phyloP scores from a whole-genome alignment of 2,329 filamentous ascomycete genomes.

The Decorospora gaudefroyi region DNA sequence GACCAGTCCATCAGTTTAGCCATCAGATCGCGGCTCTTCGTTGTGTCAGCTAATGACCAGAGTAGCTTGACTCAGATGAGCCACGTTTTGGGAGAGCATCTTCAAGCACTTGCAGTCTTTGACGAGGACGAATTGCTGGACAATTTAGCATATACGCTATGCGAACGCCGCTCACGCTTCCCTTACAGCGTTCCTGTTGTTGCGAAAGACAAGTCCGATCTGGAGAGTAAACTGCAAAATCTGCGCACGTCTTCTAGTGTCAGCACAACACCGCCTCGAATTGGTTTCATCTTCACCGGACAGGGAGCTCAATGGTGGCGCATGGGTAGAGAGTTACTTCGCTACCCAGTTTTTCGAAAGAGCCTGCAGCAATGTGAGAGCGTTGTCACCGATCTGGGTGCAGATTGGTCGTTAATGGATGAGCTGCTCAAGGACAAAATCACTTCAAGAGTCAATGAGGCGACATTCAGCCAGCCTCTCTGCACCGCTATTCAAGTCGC shows the following conservation, averaged over 20 bases:
- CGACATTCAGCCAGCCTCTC: slow-evolving; percentile 24
- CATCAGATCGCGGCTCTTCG: slow-evolving; percentile 9
- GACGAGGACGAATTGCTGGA: slow-evolving; percentile 11
- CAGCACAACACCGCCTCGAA: neutral
- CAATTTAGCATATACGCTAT: slow-evolving; percentile 29
- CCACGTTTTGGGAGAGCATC: slow-evolving; percentile 25
- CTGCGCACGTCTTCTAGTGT: neutral
- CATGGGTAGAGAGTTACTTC: slow-evolving; percentile 49
- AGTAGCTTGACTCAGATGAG: slow-evolving; percentile 6
- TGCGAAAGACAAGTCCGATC: slow-evolving; percentile 5
- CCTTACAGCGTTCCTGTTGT: slow-evolving; percentile 3
- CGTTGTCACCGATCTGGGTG: slow-evolving; percentile 10
- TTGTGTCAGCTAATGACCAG: slow-evolving; percentile 23
- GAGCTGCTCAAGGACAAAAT: slow-evolving; percentile 12
- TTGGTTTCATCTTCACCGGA: slow-evolving; percentile 48
- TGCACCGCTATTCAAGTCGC: slow-evolving; percentile 32
- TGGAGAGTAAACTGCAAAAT: slow-evolving; percentile 2
- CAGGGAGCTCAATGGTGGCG: slow-evolving; percentile 51
- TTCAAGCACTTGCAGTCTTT: slow-evolving; percentile 8
- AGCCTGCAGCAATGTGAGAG: slow-evolving; percentile 9
- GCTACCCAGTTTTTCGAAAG: slow-evolving; percentile 15
- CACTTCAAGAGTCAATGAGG: slow-evolving; percentile 14
- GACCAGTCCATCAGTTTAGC: neutral
- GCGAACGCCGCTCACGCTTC: slow-evolving; percentile 17
- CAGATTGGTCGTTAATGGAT: slow-evolving; percentile 16